phyloP scores from a whole-genome alignment of 1,139 yeast species.

The Kodamaea ohmeri region DNA sequence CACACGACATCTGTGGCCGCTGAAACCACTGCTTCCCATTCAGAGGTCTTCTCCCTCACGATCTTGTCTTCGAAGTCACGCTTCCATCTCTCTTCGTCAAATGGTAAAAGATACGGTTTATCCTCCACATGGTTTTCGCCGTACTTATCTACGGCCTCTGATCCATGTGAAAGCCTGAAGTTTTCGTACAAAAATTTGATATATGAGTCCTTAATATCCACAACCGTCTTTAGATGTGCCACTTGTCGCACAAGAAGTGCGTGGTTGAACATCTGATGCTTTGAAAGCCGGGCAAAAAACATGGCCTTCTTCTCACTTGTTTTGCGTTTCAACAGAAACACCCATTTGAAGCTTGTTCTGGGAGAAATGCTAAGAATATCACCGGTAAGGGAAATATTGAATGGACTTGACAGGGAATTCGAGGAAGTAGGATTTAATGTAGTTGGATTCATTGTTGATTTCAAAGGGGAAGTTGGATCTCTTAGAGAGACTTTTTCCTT shows the following conservation, averaged over 20 bases:
- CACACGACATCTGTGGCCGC: conserved; percentile 12
- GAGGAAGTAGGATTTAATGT: no score
- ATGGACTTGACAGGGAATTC: no score
- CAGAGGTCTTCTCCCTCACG: conserved; percentile 1
- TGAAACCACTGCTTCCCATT: conserved; percentile 5
- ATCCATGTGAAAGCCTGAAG: conserved; percentile 37
- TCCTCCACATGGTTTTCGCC: conserved; percentile 18
- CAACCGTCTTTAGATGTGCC: conserved; percentile 21
- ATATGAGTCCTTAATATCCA: conserved; percentile 35
- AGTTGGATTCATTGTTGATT: no score
- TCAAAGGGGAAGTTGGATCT: no score
- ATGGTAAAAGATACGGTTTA: conserved; percentile 17
- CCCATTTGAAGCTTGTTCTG: conserved; percentile 23
- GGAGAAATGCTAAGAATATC: conserved; percentile 6
- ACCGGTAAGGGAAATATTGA: no score
- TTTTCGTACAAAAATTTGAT: conserved; percentile 35
- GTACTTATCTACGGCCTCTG: conserved; percentile 32
- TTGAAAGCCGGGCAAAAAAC: conserved; percentile 23
- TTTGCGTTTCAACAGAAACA: conserved; percentile 18
- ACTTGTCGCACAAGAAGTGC: conserved; percentile 21
- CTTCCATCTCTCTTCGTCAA: conserved; percentile 19
- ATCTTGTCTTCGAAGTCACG: conserved; percentile 7
- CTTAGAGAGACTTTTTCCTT: no score
- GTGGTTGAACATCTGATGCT: conserved; percentile 27
- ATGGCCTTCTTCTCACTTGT: conserved; percentile 11